phyloP scores from a whole-genome alignment of 768 basidiomycete species.

The Boletus pseudopeckii region DNA sequence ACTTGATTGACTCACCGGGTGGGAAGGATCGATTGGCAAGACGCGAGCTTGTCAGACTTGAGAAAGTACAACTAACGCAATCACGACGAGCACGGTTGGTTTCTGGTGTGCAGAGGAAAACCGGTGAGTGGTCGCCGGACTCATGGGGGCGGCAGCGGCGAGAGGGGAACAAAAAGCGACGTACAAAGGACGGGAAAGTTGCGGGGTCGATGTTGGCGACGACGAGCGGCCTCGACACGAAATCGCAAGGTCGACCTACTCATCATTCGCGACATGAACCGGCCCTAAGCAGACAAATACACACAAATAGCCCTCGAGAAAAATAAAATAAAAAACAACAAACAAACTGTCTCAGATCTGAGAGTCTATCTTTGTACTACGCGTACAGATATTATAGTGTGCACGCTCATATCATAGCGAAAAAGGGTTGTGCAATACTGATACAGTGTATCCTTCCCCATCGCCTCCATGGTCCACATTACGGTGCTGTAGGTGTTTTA shows the following conservation, averaged over 20 bases:
- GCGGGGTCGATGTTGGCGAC: slow-evolving; percentile 27
- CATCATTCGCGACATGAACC: slow-evolving; percentile 26
- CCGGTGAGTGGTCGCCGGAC: slow-evolving; percentile 18
- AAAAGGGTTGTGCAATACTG: slow-evolving; percentile 27
- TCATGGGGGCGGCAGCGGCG: background rate
- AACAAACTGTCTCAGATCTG: no score
- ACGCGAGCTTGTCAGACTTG: slow-evolving; percentile 24
- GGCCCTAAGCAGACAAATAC: slow-evolving; percentile 35
- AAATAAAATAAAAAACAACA: background rate
- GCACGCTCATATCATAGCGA: slow-evolving; percentile 22
- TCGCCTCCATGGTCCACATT: slow-evolving; percentile 24
- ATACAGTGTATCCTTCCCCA: slow-evolving; percentile 27
- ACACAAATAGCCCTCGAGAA: slow-evolving; percentile 17
- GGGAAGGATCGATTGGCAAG: slow-evolving; percentile 12
- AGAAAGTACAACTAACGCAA: slow-evolving; percentile 21
- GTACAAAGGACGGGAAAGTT: slow-evolving; percentile 16
- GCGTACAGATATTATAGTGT: slow-evolving; percentile 28
- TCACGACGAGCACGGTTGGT: slow-evolving; percentile 27
- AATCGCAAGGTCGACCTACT: slow-evolving; percentile 21
- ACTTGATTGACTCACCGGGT: slow-evolving; percentile 21
- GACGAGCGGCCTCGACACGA: slow-evolving; percentile 29
- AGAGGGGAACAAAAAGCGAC: slow-evolving; percentile 7
- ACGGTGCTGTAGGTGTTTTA: slow-evolving; percentile 22
- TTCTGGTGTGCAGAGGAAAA: slow-evolving; percentile 21
- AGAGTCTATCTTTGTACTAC: slow-evolving; percentile 1